A percentile compares a stretch with the other conserved stretches of the same genome.
Conservation (phyloP, 352 stramenopile genomes). For the Sclerospora graminicola region DNA sequence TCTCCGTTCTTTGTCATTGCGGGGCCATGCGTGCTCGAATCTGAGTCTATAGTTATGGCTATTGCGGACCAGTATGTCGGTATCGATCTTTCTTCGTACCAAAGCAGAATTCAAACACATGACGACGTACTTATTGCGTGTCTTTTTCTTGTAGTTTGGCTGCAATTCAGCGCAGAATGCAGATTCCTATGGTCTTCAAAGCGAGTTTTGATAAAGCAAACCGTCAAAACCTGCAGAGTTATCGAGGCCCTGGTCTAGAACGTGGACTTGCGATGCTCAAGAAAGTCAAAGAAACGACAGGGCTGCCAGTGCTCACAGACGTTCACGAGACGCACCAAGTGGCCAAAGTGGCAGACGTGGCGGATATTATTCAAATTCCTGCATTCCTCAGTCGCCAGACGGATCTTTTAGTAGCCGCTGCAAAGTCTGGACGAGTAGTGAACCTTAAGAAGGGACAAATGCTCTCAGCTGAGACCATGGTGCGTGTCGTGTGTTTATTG, state of each 20-base stretch:
- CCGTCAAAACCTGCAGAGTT: slow-evolving; percentile 70
- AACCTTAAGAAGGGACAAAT: slow-evolving; percentile 88
- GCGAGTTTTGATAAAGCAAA: slow-evolving; percentile 87
- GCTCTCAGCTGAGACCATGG: slow-evolving; percentile 78
- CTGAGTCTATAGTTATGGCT: slow-evolving; percentile 46
- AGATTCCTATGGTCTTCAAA: slow-evolving; percentile 84
- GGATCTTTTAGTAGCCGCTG: slow-evolving; percentile 74
- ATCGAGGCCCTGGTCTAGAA: slow-evolving; percentile 62
- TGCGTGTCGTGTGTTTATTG: too few species aligned
- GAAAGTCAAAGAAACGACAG: slow-evolving; percentile 58
- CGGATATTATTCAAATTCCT: slow-evolving; percentile 81
- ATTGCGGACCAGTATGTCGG: slow-evolving; percentile 47
- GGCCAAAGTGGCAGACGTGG: slow-evolving; percentile 44
- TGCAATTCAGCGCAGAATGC: slow-evolving; percentile 34
- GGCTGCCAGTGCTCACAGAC: slow-evolving; percentile 74
- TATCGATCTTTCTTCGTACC: not conserved
- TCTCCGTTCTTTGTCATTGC: slow-evolving; percentile 81
- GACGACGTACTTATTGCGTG: not conserved
- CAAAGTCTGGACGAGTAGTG: slow-evolving; percentile 59
- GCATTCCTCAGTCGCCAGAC: slow-evolving; percentile 86
- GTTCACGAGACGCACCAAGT: slow-evolving; percentile 84
- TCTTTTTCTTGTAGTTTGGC: slow-evolving; percentile 29
- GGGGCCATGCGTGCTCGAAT: slow-evolving; percentile 74
- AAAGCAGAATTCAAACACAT: not conserved
- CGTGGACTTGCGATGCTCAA: slow-evolving; percentile 62